These are phyloP conservation scores for Hygrophoropsis aurantiaca DNA, from an alignment of 768 basidiomycete species.

Conservation along the genomic window DNA sequence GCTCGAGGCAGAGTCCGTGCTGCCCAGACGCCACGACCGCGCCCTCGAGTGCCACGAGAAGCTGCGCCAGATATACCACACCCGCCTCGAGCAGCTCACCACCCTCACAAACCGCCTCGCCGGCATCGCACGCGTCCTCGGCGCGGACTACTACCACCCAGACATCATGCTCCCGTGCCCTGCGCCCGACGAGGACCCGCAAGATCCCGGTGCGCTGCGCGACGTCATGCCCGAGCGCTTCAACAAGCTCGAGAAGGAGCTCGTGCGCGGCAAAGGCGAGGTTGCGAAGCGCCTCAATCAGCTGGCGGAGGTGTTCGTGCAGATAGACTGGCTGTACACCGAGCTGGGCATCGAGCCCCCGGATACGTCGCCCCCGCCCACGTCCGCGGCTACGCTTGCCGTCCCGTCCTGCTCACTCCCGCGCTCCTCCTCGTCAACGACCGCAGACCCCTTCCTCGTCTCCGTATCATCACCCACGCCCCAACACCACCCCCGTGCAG, in stretches of 20 bases:
- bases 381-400: conserved; percentile 40
- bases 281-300: conserved; percentile 73
- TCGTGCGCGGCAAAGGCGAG: conserved; percentile 84
- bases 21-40: conserved; percentile 72
- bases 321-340: conserved; percentile 79
- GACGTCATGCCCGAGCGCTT: conserved; percentile 85
- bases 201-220: conserved; percentile 42
- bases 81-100: conserved; percentile 73
- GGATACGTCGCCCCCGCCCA: conserved; percentile 39
- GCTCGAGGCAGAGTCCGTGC: conserved; percentile 65
- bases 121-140: conserved; percentile 58
- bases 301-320: conserved; percentile 62
- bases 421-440: conserved; percentile 44
- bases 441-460: conserved; percentile 27
- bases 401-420: conserved; percentile 35
- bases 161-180: conserved; percentile 54
- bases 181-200: conserved; percentile 41
- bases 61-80: conserved; percentile 75
- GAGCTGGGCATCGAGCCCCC: conserved; percentile 79
- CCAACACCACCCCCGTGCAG: conserved; percentile 32
- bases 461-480: conserved; percentile 48
- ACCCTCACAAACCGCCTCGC: conserved; percentile 68
- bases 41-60: conserved; percentile 75
- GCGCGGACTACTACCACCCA: conserved; percentile 51
- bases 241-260: conserved; percentile 77